Evolutionary conservation across 345 rosid genomes (phyloP).

Genomic region (Carallia pectinifolia): DNA sequence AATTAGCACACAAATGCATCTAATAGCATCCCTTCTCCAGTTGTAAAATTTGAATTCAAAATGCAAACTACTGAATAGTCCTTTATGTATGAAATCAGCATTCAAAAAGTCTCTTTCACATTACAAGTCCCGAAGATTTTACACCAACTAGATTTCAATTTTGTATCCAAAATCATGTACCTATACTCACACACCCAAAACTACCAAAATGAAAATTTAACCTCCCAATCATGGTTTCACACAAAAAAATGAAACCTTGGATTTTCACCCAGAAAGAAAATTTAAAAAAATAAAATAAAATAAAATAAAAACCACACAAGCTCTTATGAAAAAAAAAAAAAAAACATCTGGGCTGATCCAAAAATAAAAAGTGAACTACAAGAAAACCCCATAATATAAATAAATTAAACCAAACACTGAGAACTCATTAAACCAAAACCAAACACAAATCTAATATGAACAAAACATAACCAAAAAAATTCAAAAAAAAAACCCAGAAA

Average conservation of each 20-base stretch:
- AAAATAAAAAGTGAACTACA: neutral
- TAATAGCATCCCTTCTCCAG: neutral
- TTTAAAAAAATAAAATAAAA: neutral
- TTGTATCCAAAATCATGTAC: no score
- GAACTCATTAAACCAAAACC: constrained; percentile 7
- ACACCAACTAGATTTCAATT: no score
- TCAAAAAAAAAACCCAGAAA: neutral
- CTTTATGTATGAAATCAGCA: no score
- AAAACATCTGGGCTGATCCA: neutral
- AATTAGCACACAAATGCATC: neutral
- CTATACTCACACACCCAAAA: neutral
- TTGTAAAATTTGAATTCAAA: neutral
- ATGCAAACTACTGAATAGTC: neutral
- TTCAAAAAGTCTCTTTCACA: no score
- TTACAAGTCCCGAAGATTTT: no score
- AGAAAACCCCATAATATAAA: neutral
- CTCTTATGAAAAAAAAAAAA: neutral
- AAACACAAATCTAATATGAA: neutral
- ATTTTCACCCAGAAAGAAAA: neutral
- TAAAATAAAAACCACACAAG: constrained; percentile 4
- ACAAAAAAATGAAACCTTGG: constrained; percentile 12
- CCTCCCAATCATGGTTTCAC: constrained; percentile 2
- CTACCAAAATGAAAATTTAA: constrained; percentile 11
- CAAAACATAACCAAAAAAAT: neutral
- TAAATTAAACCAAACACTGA: constrained; percentile 8